Evolutionary conservation across 2,329 filamentous ascomycete genomes (phyloP).

Genomic region (Trichophyton simii): DNA sequence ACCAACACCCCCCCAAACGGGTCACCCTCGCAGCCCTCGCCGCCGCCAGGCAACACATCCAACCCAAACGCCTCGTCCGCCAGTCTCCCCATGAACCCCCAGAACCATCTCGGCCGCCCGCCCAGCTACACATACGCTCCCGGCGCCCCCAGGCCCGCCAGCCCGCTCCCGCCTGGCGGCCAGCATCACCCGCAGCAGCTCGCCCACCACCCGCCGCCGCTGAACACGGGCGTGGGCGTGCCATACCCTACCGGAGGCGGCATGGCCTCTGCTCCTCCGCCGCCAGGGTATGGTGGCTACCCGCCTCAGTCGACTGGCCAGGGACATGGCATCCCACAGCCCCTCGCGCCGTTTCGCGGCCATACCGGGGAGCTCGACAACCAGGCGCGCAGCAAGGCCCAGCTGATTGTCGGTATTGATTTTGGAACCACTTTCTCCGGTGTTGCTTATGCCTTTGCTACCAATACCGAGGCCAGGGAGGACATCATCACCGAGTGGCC

Average conservation of each 20-base stretch:
- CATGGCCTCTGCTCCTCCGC: constrained; percentile 23
- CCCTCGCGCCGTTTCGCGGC: constrained; percentile 13
- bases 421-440: constrained; percentile 98
- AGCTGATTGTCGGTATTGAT: constrained; percentile 96
- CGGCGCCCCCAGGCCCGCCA: constrained; percentile 38
- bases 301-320: constrained; percentile 15
- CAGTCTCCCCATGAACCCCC: constrained; percentile 45
- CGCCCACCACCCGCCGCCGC: constrained; percentile 38
- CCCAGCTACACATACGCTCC: constrained; percentile 51
- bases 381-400: constrained; percentile 79
- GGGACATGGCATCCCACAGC: constrained; percentile 18
- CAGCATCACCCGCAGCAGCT: constrained; percentile 14
- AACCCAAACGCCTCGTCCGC: constrained; percentile 35
- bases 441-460: constrained; percentile 84
- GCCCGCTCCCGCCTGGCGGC: constrained; percentile 34
- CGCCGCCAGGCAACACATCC: constrained; percentile 32
- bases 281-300: constrained; percentile 36
- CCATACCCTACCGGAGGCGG: constrained; percentile 24
- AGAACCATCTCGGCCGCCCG: constrained; percentile 46
- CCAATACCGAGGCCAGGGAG: constrained; percentile 93
- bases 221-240: constrained; percentile 44
- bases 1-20: constrained; percentile 23
- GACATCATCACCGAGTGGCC: constrained; percentile 99
- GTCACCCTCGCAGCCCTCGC: constrained; percentile 40
- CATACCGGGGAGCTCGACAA: constrained; percentile 61